Evolutionary conservation across 169 alveolate species (phyloP).

Genomic region (Eimeria praecox): DNA sequence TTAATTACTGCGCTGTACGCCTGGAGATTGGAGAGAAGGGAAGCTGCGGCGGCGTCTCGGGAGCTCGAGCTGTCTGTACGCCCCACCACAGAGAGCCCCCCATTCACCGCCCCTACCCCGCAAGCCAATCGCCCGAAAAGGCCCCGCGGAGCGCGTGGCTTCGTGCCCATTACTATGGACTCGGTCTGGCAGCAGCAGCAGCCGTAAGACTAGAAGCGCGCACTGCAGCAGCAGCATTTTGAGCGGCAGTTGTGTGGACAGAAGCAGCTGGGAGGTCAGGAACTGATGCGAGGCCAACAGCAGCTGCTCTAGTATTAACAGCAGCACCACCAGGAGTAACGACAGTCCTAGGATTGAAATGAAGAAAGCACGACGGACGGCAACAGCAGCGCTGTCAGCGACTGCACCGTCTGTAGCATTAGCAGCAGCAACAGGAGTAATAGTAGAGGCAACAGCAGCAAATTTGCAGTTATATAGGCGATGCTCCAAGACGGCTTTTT

Average conservation of each 20-base stretch:
- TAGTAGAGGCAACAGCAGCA: not conserved
- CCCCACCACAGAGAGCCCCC: not conserved
- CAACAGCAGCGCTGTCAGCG: not conserved
- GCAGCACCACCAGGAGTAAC: not conserved
- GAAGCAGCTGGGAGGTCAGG: not conserved
- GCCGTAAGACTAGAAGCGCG: conserved; percentile 12
- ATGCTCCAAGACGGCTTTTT: not conserved
- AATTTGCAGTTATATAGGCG: not conserved
- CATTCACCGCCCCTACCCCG: not conserved
- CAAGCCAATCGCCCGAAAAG: not conserved
- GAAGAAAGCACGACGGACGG: not conserved
- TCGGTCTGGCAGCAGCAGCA: conserved; percentile 44
- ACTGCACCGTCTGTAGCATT: not conserved
- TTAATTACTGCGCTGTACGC: conserved; percentile 41
- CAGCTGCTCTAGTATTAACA: not conserved
- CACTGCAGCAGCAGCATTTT: not conserved
- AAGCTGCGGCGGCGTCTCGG: not conserved
- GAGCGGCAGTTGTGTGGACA: not conserved
- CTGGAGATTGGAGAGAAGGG: conserved; percentile 33
- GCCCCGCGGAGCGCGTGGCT: conserved; percentile 22
- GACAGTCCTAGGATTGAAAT: not conserved
- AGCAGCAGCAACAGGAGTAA: not conserved
- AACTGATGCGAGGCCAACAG: not conserved
- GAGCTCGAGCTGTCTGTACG: conserved; percentile 12
- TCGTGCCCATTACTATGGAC: conserved; percentile 25